A percentile compares a stretch with the other conserved stretches of the same genome.
These are phyloP conservation scores for Saururus chinensis DNA, from an alignment of 164 flowering plant species.

Conservation along the genomic window DNA sequence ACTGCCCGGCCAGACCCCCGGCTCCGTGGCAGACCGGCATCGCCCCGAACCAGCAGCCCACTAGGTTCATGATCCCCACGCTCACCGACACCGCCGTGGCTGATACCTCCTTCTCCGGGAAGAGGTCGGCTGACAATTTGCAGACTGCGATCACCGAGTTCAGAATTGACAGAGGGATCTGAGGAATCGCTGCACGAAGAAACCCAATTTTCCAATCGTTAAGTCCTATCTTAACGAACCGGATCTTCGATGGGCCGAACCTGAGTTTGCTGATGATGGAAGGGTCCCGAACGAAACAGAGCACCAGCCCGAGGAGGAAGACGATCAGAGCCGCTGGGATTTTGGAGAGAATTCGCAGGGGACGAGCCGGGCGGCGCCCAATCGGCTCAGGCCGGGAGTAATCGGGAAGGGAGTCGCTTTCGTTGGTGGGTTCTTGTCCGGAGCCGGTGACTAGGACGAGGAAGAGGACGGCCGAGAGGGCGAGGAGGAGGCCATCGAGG, in stretches of 20 bases:
- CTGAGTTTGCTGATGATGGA: constrained; percentile 35
- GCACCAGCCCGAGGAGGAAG: constrained; percentile 45
- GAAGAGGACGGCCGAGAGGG: constrained; percentile 43
- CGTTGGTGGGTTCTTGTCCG: constrained; percentile 19
- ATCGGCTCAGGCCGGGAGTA: background rate
- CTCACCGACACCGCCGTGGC: constrained; percentile 59
- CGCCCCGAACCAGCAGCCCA: constrained; percentile 89
- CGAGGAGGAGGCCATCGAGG: constrained; percentile 65
- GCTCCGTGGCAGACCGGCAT: constrained; percentile 92
- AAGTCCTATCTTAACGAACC: constrained; percentile 42
- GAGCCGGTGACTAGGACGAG: constrained; percentile 48
- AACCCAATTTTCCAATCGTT: constrained; percentile 82
- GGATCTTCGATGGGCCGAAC: constrained; percentile 61
- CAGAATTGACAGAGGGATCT: constrained; percentile 65
- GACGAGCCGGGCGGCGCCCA: background rate
- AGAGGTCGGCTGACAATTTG: constrained; percentile 61
- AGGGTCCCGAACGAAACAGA: constrained; percentile 66
- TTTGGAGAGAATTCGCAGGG: constrained; percentile 21
- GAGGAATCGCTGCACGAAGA: constrained; percentile 66
- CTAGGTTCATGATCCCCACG: constrained; percentile 68
- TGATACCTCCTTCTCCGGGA: constrained; percentile 56
- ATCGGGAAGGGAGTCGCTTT: background rate
- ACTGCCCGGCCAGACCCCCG: constrained; percentile 82
- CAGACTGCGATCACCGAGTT: constrained; percentile 88
- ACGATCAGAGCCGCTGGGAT: constrained; percentile 66